Evolutionary conservation across 2,329 filamentous ascomycete genomes (phyloP).

Genomic region (Nemania sp.): DNA sequence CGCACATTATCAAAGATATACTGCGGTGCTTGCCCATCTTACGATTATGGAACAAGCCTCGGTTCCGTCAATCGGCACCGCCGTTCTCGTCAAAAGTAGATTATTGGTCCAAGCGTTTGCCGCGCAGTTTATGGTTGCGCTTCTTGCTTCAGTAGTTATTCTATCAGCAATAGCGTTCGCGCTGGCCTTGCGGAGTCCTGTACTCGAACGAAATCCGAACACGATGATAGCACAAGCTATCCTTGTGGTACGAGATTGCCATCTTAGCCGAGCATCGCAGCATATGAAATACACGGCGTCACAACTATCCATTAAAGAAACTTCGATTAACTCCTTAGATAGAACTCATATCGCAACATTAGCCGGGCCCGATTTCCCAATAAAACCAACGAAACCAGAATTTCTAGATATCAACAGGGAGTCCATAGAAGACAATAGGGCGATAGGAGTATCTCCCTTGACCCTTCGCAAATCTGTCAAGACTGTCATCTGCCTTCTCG

Average conservation of each 20-base stretch:
- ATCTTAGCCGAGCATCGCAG: background rate
- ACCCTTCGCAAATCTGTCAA: no score
- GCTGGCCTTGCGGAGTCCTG: background rate
- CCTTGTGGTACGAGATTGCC: background rate
- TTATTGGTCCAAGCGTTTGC: slow-evolving; percentile 4
- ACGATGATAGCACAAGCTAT: background rate
- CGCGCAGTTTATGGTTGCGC: slow-evolving; percentile 3
- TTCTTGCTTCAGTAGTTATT: background rate
- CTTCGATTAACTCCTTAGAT: slow-evolving; percentile 3
- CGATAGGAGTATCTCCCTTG: background rate
- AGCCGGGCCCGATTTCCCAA: no score
- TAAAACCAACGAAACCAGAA: no score
- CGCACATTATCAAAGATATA: slow-evolving; percentile 2
- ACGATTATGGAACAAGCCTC: background rate
- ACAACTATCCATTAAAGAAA: background rate
- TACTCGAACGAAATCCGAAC: background rate
- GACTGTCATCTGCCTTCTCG: background rate
- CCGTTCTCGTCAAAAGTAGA: background rate
- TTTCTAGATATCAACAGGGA: background rate
- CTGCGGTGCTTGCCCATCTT: slow-evolving; percentile 6
- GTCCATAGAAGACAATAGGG: background rate
- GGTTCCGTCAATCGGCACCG: background rate
- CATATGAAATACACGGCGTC: background rate
- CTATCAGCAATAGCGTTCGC: background rate
- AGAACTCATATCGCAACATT: slow-evolving; percentile 4